Evolutionary conservation across 2,329 filamentous ascomycete genomes (phyloP).

Genomic region (Ophiocordyceps camponoti-floridani): DNA sequence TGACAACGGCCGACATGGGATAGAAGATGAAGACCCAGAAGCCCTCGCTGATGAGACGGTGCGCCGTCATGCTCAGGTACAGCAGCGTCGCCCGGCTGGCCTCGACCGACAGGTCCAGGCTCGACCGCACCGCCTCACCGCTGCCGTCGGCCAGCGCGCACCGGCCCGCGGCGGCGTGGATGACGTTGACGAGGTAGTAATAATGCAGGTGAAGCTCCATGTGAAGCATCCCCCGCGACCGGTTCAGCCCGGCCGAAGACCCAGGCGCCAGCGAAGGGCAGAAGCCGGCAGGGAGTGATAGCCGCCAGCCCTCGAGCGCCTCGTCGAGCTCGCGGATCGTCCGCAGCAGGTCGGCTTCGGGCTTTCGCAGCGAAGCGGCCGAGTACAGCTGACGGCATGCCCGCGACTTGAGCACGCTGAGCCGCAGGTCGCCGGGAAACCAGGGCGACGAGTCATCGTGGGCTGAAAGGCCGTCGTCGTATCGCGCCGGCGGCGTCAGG

Average conservation of each 20-base stretch:
- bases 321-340: constrained; percentile 38
- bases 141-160: constrained; percentile 19
- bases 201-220: constrained; percentile 35
- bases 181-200: constrained; percentile 33
- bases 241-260: constrained; percentile 7
- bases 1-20: constrained; percentile 33
- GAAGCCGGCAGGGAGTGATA: constrained; percentile 23
- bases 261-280: constrained; percentile 25
- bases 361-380: constrained; percentile 24
- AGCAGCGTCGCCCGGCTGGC: constrained; percentile 35
- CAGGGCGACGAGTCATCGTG: constrained; percentile 9
- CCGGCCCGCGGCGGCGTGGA: constrained; percentile 35
- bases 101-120: constrained; percentile 32
- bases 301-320: constrained; percentile 35
- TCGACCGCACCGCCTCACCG: constrained; percentile 22
- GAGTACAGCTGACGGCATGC: constrained; percentile 31
- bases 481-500: constrained; percentile 24
- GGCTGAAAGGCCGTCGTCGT: constrained; percentile 8
- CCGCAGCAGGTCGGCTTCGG: constrained; percentile 33
- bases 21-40: constrained; percentile 40
- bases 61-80: constrained; percentile 23
- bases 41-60: constrained; percentile 23
- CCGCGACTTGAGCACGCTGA: constrained; percentile 33
- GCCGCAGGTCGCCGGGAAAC: constrained; percentile 25
- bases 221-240: constrained; percentile 23